A percentile compares a stretch with the other conserved stretches of the same genome.
These are phyloP conservation scores for Suillus variegatus DNA, from an alignment of 768 basidiomycete species.

Conservation along the genomic window DNA sequence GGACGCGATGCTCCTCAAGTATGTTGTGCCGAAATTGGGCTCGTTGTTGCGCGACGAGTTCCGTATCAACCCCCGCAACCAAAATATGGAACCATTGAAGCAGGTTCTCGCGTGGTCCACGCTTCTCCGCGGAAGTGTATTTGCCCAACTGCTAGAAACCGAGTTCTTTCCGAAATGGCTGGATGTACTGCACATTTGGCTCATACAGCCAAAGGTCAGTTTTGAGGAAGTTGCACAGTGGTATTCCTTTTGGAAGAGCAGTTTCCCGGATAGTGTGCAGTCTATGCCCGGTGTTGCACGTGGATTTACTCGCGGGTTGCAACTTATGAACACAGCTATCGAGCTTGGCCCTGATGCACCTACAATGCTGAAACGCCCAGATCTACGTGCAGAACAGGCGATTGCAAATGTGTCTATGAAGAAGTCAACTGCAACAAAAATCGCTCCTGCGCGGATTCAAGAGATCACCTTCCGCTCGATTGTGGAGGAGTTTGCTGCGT, in stretches of 20 bases:
- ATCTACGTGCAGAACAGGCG: conserved; percentile 52
- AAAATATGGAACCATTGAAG: conserved; percentile 82
- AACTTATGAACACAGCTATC: conserved; percentile 94
- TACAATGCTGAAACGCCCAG: conserved; percentile 65
- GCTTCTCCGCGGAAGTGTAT: conserved; percentile 72
- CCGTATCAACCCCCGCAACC: conserved; percentile 86
- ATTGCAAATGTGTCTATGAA: conserved; percentile 23
- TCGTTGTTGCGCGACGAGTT: conserved; percentile 81
- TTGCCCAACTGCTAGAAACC: conserved; percentile 81
- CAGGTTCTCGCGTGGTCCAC: conserved; percentile 76
- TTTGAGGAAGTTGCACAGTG: conserved; percentile 93
- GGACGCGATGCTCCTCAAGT: conserved; percentile 89
- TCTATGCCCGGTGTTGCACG: conserved; percentile 63
- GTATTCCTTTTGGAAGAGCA: conserved; percentile 87
- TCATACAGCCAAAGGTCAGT: conserved; percentile 84
- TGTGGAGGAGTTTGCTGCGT: conserved; percentile 86
- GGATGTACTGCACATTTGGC: conserved; percentile 88
- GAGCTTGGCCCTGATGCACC: conserved; percentile 81
- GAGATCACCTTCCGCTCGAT: conserved; percentile 94
- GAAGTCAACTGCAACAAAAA: conserved; percentile 35
- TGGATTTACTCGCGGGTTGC: conserved; percentile 86
- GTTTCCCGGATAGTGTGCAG: conserved; percentile 73
- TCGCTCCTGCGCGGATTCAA: conserved; percentile 52
- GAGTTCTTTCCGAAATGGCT: conserved; percentile 99
- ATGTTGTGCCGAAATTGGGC: conserved; percentile 90